Evolutionary conservation across 208 protist species (phyloP), one percentile per base, ranked within the genome.

Genomic region (Tritrichomonas musculus): DNA sequence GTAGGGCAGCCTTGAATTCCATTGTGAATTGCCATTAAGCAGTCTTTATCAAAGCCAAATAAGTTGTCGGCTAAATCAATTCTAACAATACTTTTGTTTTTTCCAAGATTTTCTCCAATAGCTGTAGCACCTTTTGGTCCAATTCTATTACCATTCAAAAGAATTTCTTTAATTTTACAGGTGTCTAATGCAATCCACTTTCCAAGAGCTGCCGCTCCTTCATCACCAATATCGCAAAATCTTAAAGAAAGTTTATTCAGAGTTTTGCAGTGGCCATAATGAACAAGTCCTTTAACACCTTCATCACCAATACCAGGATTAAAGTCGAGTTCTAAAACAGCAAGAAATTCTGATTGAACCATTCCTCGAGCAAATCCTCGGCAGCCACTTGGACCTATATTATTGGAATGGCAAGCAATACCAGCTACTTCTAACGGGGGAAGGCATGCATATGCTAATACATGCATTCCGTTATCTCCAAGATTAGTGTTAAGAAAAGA

Each of bases 111-210:
- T 39, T 88, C 27, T 33, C 41, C 77, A 57, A 88, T 53, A 30
- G 77, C 77, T 1, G 25, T 88, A 27, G 77, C 77, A 20, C 77
- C 77, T 44, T 20, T 53, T 5, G 77, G 77, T 17, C 77, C 77
- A 33, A 88, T 88, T n/a, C 44, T 53, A 47, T 88, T 88, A 39
- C 77, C 77, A 57, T 88, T 88, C 47, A 88, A 88, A 57, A 39
- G 39, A n/a, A 88, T 3, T 57, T 88, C 77, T 57, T 88, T 88
- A 3, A 88, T 57, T 50, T 57, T 88, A 47, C 77, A 88, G 14
- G 44, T 88, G 25, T 60, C 77, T 33, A 47, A 17, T 27, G 77
- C 47, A 57, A 88, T 53, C 77, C 77, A 88, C 39, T 36, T 53
- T 20, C 47, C 41, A 5, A 88, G 17, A 20, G 25, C 44, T 33